phyloP scores from a whole-genome alignment of 768 basidiomycete genomes.

The Trichaptum fuscoviolaceum region DNA sequence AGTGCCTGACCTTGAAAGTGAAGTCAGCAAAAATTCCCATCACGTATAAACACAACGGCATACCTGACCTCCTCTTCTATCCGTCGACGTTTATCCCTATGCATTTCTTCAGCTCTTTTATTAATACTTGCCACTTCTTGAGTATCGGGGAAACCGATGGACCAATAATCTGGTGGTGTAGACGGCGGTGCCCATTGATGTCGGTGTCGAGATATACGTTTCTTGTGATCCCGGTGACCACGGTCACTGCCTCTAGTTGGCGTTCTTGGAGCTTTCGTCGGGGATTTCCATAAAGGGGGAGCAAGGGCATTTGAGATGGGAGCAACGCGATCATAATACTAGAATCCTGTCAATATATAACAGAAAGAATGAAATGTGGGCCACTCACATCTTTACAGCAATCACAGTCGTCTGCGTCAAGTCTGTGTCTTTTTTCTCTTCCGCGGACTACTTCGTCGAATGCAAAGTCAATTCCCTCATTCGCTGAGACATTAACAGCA shows the following conservation, averaged over 20 bases:
- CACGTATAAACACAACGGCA: slow-evolving; percentile 28
- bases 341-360: neutral
- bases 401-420: slow-evolving; percentile 79
- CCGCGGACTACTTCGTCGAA: slow-evolving; percentile 75
- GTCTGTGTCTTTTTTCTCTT: slow-evolving; percentile 52
- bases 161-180: slow-evolving; percentile 87
- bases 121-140: slow-evolving; percentile 80
- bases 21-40: neutral
- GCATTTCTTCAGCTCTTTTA: slow-evolving; percentile 64
- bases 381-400: slow-evolving; percentile 67
- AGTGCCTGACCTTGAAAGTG: neutral
- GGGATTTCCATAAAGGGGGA: slow-evolving; percentile 73
- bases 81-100: slow-evolving; percentile 52
- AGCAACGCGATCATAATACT: slow-evolving; percentile 81
- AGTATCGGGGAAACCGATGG: slow-evolving; percentile 85
- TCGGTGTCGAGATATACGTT: slow-evolving; percentile 67
- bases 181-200: slow-evolving; percentile 62
- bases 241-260: slow-evolving; percentile 9
- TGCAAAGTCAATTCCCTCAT: slow-evolving; percentile 60
- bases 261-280: slow-evolving; percentile 24
- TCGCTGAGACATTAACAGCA: slow-evolving; percentile 59
- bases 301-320: slow-evolving; percentile 61
- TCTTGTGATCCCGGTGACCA: slow-evolving; percentile 43
- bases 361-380: neutral
- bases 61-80: slow-evolving; percentile 57